phyloP scores from a whole-genome alignment of 805 yeast genomes.

The Sugiyamaella smithiae region DNA sequence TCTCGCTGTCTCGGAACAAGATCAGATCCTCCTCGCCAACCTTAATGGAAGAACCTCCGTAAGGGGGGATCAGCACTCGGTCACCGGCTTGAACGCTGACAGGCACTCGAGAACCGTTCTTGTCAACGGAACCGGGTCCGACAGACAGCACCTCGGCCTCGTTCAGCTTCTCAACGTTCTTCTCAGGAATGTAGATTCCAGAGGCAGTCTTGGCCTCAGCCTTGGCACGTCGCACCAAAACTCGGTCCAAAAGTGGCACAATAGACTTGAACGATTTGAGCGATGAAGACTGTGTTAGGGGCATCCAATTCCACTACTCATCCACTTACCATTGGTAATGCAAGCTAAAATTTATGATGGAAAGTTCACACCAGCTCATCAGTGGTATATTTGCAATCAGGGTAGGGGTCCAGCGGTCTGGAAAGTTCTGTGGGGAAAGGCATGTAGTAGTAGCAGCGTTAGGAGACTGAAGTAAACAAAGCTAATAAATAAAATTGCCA shows the following conservation, averaged over 20 bases:
- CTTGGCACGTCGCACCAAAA: constrained; percentile 90
- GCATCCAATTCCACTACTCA: background rate
- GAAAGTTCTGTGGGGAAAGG: background rate
- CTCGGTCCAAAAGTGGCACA: constrained; percentile 93
- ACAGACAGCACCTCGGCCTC: constrained; percentile 90
- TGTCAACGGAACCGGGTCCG: constrained; percentile 87
- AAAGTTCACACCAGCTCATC: no score
- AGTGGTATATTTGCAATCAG: background rate
- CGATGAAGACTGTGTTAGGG: constrained; percentile 1
- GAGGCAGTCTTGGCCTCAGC: constrained; percentile 89
- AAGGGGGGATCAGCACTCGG: constrained; percentile 88
- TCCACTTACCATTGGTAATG: background rate
- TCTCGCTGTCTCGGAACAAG: constrained; percentile 89
- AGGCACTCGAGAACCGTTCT: constrained; percentile 67
- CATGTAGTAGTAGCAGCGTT: no score
- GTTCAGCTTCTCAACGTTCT: constrained; percentile 90
- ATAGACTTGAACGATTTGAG: constrained; percentile 80
- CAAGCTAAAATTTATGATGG: no score
- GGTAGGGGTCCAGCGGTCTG: background rate
- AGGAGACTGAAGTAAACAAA: no score
- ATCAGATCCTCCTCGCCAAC: constrained; percentile 71
- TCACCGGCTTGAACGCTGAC: constrained; percentile 87
- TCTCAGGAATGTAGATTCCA: constrained; percentile 92
- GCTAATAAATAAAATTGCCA: no score
- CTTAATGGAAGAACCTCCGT: constrained; percentile 88